Base-by-base conservation (phyloP, 108 stramenopile species). In the Nitzschia sp. region DNA sequence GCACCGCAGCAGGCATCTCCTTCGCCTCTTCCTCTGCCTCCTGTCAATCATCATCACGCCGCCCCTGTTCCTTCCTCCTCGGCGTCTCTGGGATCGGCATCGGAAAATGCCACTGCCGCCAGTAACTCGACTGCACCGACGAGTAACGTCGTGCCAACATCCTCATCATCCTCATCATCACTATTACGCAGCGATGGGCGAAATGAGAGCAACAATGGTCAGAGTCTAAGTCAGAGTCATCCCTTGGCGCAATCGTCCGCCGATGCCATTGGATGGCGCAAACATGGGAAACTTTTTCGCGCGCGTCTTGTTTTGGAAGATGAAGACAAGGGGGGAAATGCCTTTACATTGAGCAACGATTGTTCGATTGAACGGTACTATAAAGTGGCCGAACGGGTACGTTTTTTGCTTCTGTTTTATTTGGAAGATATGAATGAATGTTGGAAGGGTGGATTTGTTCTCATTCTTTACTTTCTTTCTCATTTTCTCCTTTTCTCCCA, bases 281-380 rank as follows among this genome's bases (percentile, higher is more conserved):
- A 69, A 44, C 76, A 71, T 36, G 81, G 81, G 16, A 76, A 77
- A 53, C 16, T 25, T 17, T 74, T 57, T 47, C 76, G 81, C 19
- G 72, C 76, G n/a, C 58, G 63, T 26, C 33, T 82, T 19, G 17
- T 77, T 9, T 15, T 62, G 34, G 50, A 54, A 22, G 81, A 82
- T 47, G 80, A 76, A 63, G 41, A 63, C 23, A 68, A 61, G 36
- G 67, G 67, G 19, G 71, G 75, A 17, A 69, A 66, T 68, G 11
- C 53, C 33, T 77, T 82, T 61, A 32, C 35, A 30, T 29, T 82
- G 5, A 67, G 47, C 59, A 68, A 70, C 36, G n/a, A 64, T 44
- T 77, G 72, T 63, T 26, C 48, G 2, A 70, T 82, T 50, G 69
- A 82, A 52, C 63, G 71, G 25, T 82, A 82, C 28, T 73, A 77